Evolutionary conservation across 169 alveolate genomes (phyloP), one percentile per base, ranked within the genome.

Genomic region (Cryptosporidium xiaoi): DNA sequence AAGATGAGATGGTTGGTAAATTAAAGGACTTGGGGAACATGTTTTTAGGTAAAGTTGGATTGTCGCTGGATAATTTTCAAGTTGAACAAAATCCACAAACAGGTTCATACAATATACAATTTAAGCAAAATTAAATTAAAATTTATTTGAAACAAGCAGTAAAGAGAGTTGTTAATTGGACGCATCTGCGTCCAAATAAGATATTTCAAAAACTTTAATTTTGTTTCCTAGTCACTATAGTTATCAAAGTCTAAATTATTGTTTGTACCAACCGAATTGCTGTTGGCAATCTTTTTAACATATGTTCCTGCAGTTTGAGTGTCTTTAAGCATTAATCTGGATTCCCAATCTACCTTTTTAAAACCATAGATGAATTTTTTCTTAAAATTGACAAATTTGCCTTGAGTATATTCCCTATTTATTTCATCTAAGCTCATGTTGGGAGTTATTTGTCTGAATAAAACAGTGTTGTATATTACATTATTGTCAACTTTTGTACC

Each of bases 31-130:
- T 97, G 20, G 99, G 98, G 18, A 97, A 97, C 85, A 92, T 93
- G 71, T 91, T 97, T 27, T 91, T 97, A 53, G 98, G 98, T n/a
- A 97, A 97, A 64, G 95, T 97, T 65, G 99, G 99, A 1, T 91
- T 97, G 13, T 94, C 97, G 15, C 92, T 96, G 20, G 98, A 97
- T 84, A 97, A 96, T 90, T 97, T 97, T 93, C 93, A 97, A 83
- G 97, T 97, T 48, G 95, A 96, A 58, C 96, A 95, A 82, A 95
- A 95, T 90, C 96, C 96, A 7, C 95, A 96, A 64, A 93, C 95
- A 34, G 99, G 99, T 2, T 93, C 97, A 48, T 96, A 96, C 92
- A 96, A 95, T 71, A 96, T 96, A 20, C 97, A 95, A 44, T 96
- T 95, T 93, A 95, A 95, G 82, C 97, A 94, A 82, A 92, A 92